A percentile compares a stretch with the other conserved stretches of the same genome.
These are phyloP conservation scores for Porogramme epimiltina DNA, from an alignment of 1,284 basidiomycete genomes.

Conservation along the genomic window DNA sequence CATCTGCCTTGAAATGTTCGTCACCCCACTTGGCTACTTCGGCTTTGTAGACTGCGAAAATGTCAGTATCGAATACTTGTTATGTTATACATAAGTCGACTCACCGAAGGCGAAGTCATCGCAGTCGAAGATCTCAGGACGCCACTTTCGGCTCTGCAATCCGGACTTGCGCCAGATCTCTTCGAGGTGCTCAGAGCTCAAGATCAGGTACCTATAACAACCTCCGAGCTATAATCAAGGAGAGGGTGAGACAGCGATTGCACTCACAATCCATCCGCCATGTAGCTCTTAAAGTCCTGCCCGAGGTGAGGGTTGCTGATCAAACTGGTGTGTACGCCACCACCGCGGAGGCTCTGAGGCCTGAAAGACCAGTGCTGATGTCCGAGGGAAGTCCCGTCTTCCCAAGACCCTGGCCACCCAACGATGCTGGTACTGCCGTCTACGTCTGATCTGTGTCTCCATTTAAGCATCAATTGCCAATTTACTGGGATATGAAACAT, in stretches of 20 bases:
- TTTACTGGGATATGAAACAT: not conserved
- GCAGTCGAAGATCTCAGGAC: not conserved
- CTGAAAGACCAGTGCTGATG: slow-evolving; percentile 3
- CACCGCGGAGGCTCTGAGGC: slow-evolving; percentile 1
- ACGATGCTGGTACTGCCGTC: not conserved
- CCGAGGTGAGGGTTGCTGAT: not conserved
- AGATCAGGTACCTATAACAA: not conserved
- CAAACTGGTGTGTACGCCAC: not conserved
- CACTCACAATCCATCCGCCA: not conserved
- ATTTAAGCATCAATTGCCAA: not conserved
- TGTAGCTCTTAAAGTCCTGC: slow-evolving; percentile 2
- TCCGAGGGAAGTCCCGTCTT: not conserved
- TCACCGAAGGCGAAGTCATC: not conserved
- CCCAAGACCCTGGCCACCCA: not conserved
- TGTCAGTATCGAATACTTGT: not conserved
- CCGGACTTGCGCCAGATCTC: not conserved
- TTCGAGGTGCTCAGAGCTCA: not conserved
- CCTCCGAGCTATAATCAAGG: no score
- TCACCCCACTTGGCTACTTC: not conserved
- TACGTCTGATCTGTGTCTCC: not conserved
- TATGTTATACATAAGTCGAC: not conserved
- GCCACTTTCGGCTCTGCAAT: not conserved
- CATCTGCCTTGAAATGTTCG: not conserved
- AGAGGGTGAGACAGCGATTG: not conserved
- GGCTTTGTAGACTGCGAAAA: not conserved